These are phyloP conservation scores for Phytophthora ramorum DNA, from an alignment of 352 stramenopile genomes.

Conservation along the genomic window DNA sequence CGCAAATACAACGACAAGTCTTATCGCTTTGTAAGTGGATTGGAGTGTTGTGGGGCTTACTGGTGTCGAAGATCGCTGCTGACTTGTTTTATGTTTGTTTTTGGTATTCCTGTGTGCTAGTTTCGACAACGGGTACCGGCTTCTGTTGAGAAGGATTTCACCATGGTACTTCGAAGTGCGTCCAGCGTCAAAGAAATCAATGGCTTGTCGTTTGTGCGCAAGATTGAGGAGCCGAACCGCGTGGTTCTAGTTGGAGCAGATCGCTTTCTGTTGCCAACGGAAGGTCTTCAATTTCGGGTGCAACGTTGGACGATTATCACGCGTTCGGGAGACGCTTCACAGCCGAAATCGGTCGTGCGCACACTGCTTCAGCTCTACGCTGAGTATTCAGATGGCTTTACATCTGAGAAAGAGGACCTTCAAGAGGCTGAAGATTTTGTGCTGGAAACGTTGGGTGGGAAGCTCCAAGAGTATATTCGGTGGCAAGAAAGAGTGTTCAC, in stretches of 20 bases:
- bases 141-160: constrained; percentile 35
- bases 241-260: constrained; percentile 25
- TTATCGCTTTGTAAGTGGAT: constrained; percentile 34
- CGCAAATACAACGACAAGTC: constrained; percentile 29
- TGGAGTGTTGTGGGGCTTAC: not conserved
- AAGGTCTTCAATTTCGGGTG: constrained; percentile 24
- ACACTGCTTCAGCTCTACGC: constrained; percentile 17
- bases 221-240: constrained; percentile 37
- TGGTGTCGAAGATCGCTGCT: not conserved
- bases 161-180: constrained; percentile 14
- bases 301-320: constrained; percentile 33
- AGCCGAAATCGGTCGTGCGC: constrained; percentile 5
- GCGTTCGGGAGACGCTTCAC: not conserved
- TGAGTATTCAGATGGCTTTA: not conserved
- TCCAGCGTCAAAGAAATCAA: constrained; percentile 11
- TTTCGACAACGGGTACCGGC: constrained; percentile 16
- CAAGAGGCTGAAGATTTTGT: constrained; percentile 8
- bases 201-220: constrained; percentile 32
- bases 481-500: constrained; percentile 6
- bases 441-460: constrained; percentile 8
- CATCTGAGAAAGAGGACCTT: not conserved
- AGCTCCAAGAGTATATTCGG: constrained; percentile 8
- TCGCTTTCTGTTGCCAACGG: constrained; percentile 21
- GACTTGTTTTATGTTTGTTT: not conserved
- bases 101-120: constrained; percentile 12